Evolutionary conservation across 192 early-diverging fungal genomes (phyloP), one percentile per base, ranked within the genome.

Genomic region (Kickxella alabastrina): DNA sequence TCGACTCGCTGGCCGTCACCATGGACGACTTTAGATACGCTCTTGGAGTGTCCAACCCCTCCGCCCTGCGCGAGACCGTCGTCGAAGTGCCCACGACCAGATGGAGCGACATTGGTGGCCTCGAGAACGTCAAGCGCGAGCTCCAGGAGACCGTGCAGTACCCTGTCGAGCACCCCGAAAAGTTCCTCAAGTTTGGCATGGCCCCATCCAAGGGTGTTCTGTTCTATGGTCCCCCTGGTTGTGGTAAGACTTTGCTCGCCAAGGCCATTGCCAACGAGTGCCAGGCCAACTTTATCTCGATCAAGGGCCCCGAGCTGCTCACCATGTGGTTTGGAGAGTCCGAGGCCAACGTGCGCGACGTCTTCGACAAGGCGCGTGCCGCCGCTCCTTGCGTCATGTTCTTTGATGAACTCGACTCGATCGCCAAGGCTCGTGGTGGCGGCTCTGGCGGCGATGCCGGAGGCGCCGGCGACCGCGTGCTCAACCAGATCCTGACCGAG

Each of bases 311-410:
- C 24, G 96, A 99, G 75, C 80, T 99, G 45, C 83, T 99, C 49
- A 97, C 93, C 47, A 99, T 97, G 96, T 99, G 93, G 93, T 96
- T 99, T 63, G 96, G 96, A 75, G 96, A 99, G 74, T 96, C 93
- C 7, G 96, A 99, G 70, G 93, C 95, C 53, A 97, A 97, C 60
- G 96, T 97, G 34, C 93, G 96, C 46, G 92, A 97, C 72, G 94
- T 99, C 31, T 99, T 99, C 81, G 94, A 97, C 80, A 95, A 96
- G 82, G 96, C 94, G 14, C 87, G 95, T 52, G 91, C 94, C 3
- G 95, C 94, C 25, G 89, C 94, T 10, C 96, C 96, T 25, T 99
- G 96, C 75, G 96, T 99, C 24, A 93, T 99, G 92, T 99, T 99
- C 91, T 99, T 99, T 84, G 96, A 99, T 54, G 96, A 99, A 80